Percentiles rank a stretch among this genome's conserved stretches.
phyloP scores from a whole-genome alignment of 78 protist genomes.

The Dictyostelium brefeldianum region DNA sequence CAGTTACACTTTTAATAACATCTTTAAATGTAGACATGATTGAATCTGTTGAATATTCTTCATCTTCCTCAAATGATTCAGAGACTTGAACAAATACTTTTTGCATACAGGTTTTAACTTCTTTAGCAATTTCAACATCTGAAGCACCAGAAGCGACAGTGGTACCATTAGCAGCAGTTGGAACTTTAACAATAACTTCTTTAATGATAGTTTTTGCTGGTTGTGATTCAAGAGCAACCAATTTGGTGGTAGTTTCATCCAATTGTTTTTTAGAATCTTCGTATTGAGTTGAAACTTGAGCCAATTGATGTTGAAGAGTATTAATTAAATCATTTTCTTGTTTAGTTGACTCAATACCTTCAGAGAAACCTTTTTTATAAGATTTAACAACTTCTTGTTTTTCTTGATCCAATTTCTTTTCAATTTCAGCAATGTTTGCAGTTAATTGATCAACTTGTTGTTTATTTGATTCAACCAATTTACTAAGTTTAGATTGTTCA shows the following conservation, averaged over 20 bases:
- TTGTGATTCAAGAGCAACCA: background rate
- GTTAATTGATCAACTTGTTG: slow-evolving; percentile 13
- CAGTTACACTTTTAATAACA: slow-evolving; percentile 48
- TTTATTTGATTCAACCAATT: background rate
- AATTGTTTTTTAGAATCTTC: background rate
- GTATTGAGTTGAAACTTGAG: slow-evolving; percentile 3
- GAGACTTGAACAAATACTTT: slow-evolving; percentile 54
- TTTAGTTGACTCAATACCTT: slow-evolving; percentile 35
- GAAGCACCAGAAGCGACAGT: background rate
- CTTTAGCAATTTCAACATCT: slow-evolving; percentile 37
- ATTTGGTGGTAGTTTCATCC: background rate
- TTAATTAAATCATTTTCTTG: background rate
- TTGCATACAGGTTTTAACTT: slow-evolving; percentile 73
- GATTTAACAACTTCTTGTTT: slow-evolving; percentile 45
- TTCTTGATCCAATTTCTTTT: slow-evolving; percentile 13
- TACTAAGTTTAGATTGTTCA: background rate
- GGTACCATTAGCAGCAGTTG: background rate
- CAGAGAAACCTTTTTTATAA: slow-evolving; percentile 58
- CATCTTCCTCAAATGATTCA: slow-evolving; percentile 65
- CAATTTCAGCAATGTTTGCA: background rate
- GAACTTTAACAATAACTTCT: slow-evolving; percentile 9
- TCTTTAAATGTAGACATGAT: slow-evolving; percentile 61
- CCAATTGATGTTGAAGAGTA: slow-evolving; percentile 20
- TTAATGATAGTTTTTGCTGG: slow-evolving; percentile 15
- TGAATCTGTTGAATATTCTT: slow-evolving; percentile 52